Percentiles rank a stretch among this genome's conserved stretches.
phyloP scores from a whole-genome alignment of 2,329 filamentous ascomycete species.

The Trichophaea hybrida region DNA sequence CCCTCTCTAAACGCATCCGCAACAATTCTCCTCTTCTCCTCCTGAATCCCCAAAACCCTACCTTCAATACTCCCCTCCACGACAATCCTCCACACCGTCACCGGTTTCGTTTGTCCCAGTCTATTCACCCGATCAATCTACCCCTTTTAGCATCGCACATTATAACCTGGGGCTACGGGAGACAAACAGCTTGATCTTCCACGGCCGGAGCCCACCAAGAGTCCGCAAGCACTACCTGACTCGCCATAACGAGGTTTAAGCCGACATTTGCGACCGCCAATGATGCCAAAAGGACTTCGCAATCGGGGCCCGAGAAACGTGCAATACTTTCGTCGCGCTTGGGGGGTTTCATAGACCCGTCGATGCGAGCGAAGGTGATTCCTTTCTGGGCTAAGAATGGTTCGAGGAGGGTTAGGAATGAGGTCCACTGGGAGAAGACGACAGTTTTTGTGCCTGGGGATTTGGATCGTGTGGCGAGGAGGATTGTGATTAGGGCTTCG shows the following conservation, averaged over 20 bases:
- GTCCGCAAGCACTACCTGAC: constrained; percentile 71
- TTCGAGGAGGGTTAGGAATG: constrained; percentile 58
- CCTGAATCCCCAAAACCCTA: constrained; percentile 61
- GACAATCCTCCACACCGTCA: constrained; percentile 65
- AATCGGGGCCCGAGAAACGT: constrained; percentile 49
- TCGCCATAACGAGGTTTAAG: constrained; percentile 70
- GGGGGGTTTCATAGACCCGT: constrained; percentile 60
- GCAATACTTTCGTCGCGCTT: constrained; percentile 59
- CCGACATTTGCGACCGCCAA: constrained; percentile 72
- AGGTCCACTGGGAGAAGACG: constrained; percentile 65
- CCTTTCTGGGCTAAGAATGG: constrained; percentile 47
- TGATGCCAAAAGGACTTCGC: constrained; percentile 66
- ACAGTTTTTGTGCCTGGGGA: constrained; percentile 54
- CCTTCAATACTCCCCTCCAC: constrained; percentile 73
- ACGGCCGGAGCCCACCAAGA: constrained; percentile 90
- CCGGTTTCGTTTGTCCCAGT: constrained; percentile 64
- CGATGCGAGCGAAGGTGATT: constrained; percentile 56
- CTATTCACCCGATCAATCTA: constrained; percentile 68
- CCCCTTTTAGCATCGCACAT: constrained; percentile 53
- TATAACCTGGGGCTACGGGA: too few species aligned
- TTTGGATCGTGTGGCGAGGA: constrained; percentile 48
- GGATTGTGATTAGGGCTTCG: constrained; percentile 59
- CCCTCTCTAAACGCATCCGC: constrained; percentile 65
- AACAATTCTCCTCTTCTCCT: constrained; percentile 64
- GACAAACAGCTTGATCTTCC: constrained; percentile 58